Conservation (phyloP, 352 stramenopile species). For the Phytophthora meadii region DNA sequence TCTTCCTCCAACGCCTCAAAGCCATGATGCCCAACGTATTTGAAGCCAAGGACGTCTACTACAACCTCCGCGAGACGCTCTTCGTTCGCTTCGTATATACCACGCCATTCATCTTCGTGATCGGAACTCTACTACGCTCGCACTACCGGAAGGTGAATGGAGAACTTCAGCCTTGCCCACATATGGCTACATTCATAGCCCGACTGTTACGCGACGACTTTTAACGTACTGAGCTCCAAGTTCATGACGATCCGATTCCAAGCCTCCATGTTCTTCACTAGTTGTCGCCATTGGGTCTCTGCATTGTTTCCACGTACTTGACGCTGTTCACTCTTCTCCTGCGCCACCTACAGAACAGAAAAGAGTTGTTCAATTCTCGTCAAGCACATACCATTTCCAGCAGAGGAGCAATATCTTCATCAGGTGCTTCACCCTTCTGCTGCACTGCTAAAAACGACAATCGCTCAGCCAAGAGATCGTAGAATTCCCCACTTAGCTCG, state of each 20-base stretch:
- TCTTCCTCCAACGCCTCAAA: neutral
- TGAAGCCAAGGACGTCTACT: constrained; percentile 26
- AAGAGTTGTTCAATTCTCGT: no score
- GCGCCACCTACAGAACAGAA: constrained; percentile 41
- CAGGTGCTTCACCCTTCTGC: constrained; percentile 18
- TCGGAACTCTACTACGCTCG: constrained; percentile 27
- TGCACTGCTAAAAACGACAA: constrained; percentile 45
- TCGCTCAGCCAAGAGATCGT: constrained; percentile 58
- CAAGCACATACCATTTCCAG: constrained; percentile 54
- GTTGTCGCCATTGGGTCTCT: constrained; percentile 75
- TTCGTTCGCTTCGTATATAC: constrained; percentile 34
- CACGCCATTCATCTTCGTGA: constrained; percentile 27
- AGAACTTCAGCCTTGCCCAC: constrained; percentile 8
- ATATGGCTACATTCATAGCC: constrained; percentile 26
- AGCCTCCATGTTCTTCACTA: constrained; percentile 87
- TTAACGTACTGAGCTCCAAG: constrained; percentile 50
- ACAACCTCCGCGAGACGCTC: constrained; percentile 32
- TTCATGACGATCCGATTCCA: constrained; percentile 90
- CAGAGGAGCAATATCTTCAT: constrained; percentile 42
- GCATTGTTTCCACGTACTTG: constrained; percentile 39
- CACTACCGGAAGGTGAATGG: constrained; percentile 42
- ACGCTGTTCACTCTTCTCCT: constrained; percentile 51
- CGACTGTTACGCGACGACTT: constrained; percentile 14
- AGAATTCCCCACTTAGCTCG: constrained; percentile 67
- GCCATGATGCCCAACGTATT: constrained; percentile 16